These are phyloP conservation scores for Lentinula sp. DNA, from an alignment of 768 basidiomycete genomes.

Conservation along the genomic window DNA sequence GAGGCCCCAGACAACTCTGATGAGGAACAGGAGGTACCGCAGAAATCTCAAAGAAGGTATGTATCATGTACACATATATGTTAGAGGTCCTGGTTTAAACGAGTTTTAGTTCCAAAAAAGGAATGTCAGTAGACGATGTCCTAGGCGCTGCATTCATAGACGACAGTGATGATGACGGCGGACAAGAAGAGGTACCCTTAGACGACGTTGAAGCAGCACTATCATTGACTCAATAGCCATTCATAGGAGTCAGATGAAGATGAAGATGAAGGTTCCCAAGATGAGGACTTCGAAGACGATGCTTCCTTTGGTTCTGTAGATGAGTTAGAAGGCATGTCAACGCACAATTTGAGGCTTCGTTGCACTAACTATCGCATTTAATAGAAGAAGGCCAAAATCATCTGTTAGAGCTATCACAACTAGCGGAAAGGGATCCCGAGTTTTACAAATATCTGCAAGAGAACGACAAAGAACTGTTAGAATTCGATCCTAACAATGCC, in stretches of 20 bases:
- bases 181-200: slow-evolving; percentile 28
- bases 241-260: slow-evolving; percentile 26
- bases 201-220: neutral
- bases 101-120: slow-evolving; percentile 31
- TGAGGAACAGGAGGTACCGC: slow-evolving; percentile 24
- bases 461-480: slow-evolving; percentile 87
- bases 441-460: slow-evolving; percentile 98
- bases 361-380: neutral
- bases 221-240: neutral
- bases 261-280: slow-evolving; percentile 30
- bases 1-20: slow-evolving; percentile 22
- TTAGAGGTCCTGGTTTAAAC: slow-evolving; percentile 4
- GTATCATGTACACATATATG: slow-evolving; percentile 3
- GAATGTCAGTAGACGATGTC: slow-evolving; percentile 75
- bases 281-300: slow-evolving; percentile 42
- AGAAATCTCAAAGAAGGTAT: slow-evolving; percentile 21
- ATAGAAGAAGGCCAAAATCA: slow-evolving; percentile 71
- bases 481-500: slow-evolving; percentile 53
- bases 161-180: slow-evolving; percentile 41
- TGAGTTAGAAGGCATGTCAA: slow-evolving; percentile 58
- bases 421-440: slow-evolving; percentile 97
- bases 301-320: slow-evolving; percentile 75
- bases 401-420: slow-evolving; percentile 74
- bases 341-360: neutral
- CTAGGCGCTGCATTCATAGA: slow-evolving; percentile 72